A percentile compares a stretch with the other conserved stretches of the same genome.
Conservation (phyloP, 139 green algal genomes). For the Coelastrella sp. region DNA sequence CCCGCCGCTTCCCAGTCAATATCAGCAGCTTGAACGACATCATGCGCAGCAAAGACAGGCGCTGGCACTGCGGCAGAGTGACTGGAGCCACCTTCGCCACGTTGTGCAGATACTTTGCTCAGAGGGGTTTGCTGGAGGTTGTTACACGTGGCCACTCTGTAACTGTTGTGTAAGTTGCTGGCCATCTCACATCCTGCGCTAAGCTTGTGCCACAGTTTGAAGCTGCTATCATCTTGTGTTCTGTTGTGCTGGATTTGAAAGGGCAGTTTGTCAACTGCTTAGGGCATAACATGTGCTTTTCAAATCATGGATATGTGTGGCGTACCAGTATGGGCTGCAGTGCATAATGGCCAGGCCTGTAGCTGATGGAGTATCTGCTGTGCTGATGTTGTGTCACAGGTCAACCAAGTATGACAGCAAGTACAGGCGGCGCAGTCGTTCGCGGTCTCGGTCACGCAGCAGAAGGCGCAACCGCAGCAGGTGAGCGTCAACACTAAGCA, state of each 20-base stretch:
- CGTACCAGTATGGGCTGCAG: not conserved
- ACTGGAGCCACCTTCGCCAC: constrained; percentile 32
- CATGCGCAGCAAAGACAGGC: constrained; percentile 24
- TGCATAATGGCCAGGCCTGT: no score
- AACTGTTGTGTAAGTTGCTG: constrained; percentile 39
- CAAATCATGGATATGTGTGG: no score
- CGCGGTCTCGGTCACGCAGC: constrained; percentile 4
- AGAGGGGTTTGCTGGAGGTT: constrained; percentile 17
- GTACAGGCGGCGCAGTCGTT: not conserved
- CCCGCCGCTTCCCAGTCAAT: constrained; percentile 38
- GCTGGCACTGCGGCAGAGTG: constrained; percentile 32
- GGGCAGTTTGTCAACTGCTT: no score
- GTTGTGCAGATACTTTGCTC: constrained; percentile 40
- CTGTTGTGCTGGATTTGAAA: not conserved
- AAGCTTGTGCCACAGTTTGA: not conserved
- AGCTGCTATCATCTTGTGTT: no score
- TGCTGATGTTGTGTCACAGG: not conserved
- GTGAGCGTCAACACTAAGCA: not conserved
- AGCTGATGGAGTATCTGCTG: not conserved
- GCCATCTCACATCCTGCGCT: not conserved
- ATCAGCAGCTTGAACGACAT: constrained; percentile 47
- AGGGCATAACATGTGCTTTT: no score
- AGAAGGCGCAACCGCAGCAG: not conserved
- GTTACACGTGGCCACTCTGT: not conserved
- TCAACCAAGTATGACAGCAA: constrained; percentile 13